Conservation (phyloP, 1,284 basidiomycete species). For the Phellopilus nigrolimitatus region DNA sequence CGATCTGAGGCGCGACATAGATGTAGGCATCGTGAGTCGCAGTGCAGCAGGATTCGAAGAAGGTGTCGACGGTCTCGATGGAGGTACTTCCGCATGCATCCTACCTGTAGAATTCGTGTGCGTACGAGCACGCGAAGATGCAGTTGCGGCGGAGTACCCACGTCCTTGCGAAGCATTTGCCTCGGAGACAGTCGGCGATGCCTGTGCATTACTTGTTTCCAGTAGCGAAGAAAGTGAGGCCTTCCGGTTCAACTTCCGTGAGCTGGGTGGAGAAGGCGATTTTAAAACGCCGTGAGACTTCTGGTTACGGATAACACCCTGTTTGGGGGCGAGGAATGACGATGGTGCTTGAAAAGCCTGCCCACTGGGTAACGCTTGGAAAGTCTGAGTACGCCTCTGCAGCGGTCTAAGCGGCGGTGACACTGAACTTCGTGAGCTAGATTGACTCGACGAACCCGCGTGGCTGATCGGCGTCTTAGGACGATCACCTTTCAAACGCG, state of each 20-base stretch:
- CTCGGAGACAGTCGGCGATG: slow-evolving; percentile 46
- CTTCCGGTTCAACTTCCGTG: slow-evolving; percentile 62
- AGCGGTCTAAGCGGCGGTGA: slow-evolving; percentile 50
- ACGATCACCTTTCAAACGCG: slow-evolving; percentile 53
- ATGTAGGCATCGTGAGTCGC: slow-evolving; percentile 82
- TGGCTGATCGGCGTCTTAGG: slow-evolving; percentile 69
- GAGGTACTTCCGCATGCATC: slow-evolving; percentile 57
- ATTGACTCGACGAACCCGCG: slow-evolving; percentile 30
- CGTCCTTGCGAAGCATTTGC: slow-evolving; percentile 34
- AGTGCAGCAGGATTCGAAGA: slow-evolving; percentile 68
- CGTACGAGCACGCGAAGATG: slow-evolving; percentile 69
- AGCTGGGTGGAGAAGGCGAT: slow-evolving; percentile 54
- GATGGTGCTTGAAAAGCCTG: slow-evolving; percentile 26
- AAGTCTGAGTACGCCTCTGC: slow-evolving; percentile 49
- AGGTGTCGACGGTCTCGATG: slow-evolving; percentile 70
- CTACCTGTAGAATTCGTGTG: slow-evolving; percentile 60
- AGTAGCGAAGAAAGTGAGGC: slow-evolving; percentile 71
- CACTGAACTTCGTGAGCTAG: slow-evolving; percentile 36
- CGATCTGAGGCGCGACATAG: slow-evolving; percentile 60
- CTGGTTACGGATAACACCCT: slow-evolving; percentile 68
- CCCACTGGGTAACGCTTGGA: slow-evolving; percentile 48
- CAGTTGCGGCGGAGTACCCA: slow-evolving; percentile 72
- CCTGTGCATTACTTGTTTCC: slow-evolving; percentile 49
- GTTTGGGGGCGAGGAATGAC: slow-evolving; percentile 59
- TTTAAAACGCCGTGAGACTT: slow-evolving; percentile 77